Evolutionary conservation across 768 basidiomycete genomes (phyloP).

Genomic region (Pleurotus tuber-regium): DNA sequence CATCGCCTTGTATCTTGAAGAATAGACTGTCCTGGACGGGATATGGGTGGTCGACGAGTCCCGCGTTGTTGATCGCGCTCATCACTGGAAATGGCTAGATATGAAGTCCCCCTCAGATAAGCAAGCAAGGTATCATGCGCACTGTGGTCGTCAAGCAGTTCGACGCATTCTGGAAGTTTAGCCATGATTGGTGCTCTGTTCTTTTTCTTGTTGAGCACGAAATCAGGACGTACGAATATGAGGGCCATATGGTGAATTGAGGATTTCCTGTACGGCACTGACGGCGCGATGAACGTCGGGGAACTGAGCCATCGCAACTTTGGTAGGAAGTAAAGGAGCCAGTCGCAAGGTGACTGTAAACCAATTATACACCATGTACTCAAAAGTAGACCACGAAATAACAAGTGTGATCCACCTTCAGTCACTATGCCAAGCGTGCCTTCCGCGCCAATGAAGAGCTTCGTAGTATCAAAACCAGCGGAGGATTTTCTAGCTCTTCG

Average conservation of each 20-base stretch:
- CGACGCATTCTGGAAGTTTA: slow-evolving; percentile 68
- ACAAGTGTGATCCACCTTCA: slow-evolving; percentile 47
- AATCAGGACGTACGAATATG: slow-evolving; percentile 61
- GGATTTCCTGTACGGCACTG: slow-evolving; percentile 77
- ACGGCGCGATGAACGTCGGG: slow-evolving; percentile 75
- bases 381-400: not conserved
- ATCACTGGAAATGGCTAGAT: slow-evolving; percentile 50
- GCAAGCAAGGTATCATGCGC: slow-evolving; percentile 15
- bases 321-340: slow-evolving; percentile 76
- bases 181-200: not conserved
- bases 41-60: slow-evolving; percentile 57
- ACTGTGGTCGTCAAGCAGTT: slow-evolving; percentile 80
- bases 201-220: not conserved
- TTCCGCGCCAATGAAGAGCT: slow-evolving; percentile 82
- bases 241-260: slow-evolving; percentile 63
- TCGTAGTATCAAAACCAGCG: slow-evolving; percentile 83
- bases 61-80: slow-evolving; percentile 69
- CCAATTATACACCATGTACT: not conserved
- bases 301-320: slow-evolving; percentile 88
- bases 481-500: slow-evolving; percentile 77
- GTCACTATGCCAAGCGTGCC: slow-evolving; percentile 86
- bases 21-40: slow-evolving; percentile 79
- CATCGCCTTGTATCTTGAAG: slow-evolving; percentile 88
- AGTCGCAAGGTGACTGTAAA: slow-evolving; percentile 73
- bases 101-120: not conserved